Evolutionary conservation across 2,329 filamentous ascomycete genomes (phyloP), one percentile per base, ranked within the genome.

Genomic region (Polytolypa hystricis): DNA sequence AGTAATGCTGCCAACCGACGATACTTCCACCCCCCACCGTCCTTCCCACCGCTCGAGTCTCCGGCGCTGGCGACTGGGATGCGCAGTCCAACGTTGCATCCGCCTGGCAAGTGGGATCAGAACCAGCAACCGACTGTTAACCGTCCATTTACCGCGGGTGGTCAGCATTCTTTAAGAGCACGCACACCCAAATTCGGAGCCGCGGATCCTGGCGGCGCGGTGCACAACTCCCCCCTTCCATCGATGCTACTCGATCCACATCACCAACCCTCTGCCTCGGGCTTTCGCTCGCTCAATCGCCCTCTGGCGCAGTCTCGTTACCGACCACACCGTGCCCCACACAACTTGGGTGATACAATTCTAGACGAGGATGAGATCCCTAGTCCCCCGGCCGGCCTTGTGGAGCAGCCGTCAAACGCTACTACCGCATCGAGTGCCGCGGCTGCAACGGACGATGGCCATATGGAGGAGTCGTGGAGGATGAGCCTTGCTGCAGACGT

Each of bases 21-120:
- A 38, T 70, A 71, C 28, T 87, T 89, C 55, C 75, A 87, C 41
- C 81, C 80, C 16, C 83, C 84, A 1, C 83, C 84, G 4, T 65
- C 73, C 1, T 84, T 89, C 51, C 81, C 84, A 1, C 79, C 77
- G 2, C 65, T 84, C 6, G 77, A 75, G 43, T 55, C 56, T 25
- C 62, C 62, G 41, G 67, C 56, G 21, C 14, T 37, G 11, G 28
- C 29, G 30, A 17, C 20, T 5, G 26, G 25, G 9, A 16, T 20
- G 28, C 20, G 34, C 29, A 32, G 25, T 35, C 32, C 11, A 15
- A 30, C 23, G 12, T 20, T 31, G 8, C 21, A 25, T 11, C 30
- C 23, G 1, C 35, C 27, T 6, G 66, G 38, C 21, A 51, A 51
- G 42, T 43, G 51, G 42, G 54, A 56, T 30, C 34, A 42, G 10